Percentiles rank a stretch among this genome's conserved stretches.
Evolutionary conservation across 345 rosid genomes (phyloP).

Genomic region (Pistacia integerrima): DNA sequence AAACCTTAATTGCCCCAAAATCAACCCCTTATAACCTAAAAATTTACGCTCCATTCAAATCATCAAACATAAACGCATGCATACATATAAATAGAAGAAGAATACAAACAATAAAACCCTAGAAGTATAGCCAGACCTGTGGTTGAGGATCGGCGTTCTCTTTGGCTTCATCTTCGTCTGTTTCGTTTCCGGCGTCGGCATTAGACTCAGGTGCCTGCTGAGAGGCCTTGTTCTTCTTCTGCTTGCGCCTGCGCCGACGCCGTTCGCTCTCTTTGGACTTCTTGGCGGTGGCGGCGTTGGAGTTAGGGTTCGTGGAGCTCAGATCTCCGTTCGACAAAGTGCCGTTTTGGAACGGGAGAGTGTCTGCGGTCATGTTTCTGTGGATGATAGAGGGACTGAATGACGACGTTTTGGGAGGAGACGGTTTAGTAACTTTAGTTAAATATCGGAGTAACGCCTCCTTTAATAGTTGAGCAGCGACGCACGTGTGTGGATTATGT

Average conservation of each 20-base stretch:
- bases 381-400: neutral
- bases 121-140: constrained; percentile 13
- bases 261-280: constrained; percentile 82
- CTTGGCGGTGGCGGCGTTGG: constrained; percentile 41
- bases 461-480: neutral
- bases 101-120: neutral
- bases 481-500: neutral
- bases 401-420: neutral
- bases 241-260: constrained; percentile 98
- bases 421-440: neutral
- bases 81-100: neutral
- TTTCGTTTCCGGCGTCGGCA: constrained; percentile 35
- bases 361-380: constrained; percentile 54
- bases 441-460: too few relatives aligned
- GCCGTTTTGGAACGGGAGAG: constrained; percentile 45
- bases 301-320: constrained; percentile 30
- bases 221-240: constrained; percentile 79
- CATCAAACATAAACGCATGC: neutral
- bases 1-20: constrained; percentile 1
- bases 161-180: constrained; percentile 45
- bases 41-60: neutral
- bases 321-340: constrained; percentile 52
- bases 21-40: neutral
- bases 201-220: constrained; percentile 21
- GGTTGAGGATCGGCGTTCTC: constrained; percentile 56